Base-by-base conservation (phyloP, 176 grass and related monocot genomes). In the Lolium multiflorum region DNA sequence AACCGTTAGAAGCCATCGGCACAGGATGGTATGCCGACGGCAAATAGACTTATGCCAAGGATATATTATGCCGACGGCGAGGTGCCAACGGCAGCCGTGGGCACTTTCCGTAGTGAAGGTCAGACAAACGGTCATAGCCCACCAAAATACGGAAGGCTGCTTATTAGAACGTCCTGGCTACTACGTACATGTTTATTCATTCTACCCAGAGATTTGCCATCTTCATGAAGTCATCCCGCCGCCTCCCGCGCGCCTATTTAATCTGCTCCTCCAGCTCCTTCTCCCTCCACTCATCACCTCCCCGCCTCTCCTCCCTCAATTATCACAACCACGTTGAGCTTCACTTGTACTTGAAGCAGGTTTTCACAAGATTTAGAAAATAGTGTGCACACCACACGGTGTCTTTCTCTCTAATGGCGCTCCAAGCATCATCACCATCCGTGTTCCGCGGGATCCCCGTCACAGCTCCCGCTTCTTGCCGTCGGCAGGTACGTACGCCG, bases 401-500 rank as follows among this genome's bases (percentile, higher is more conserved):
- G 47, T n/a, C n/a, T n/a, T n/a, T 52, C 72, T 75, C 72, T 14
- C 72, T 1, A 75, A 75, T 75, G 72, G 72, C 72, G 47, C 72
- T n/a, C n/a, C n/a, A 80, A 7, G 66, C 58, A 55, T 85, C 89
- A 10, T 76, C 77, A 7, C 58, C 92, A 0, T 81, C 83, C 4
- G 80, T 88, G 17, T 95, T 98, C 77, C 87, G 67, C 58, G 64
- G 85, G 57, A 35, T 69, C 25, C 87, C 87, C 49, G 5, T 80
- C 51, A 41, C 66, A 15, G 5, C 82, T 35, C 37, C 72, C 7
- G 41, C 77, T 14, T 69, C 82, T 81, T 72, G 80, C 76, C 91
- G 88, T 13, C 84, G 95, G 41, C 89, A 97, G 89, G 95, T 94
- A 84, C 25, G 26, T 4, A 3, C 15, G 35, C 17, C 18, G 18